phyloP scores from a whole-genome alignment of 768 basidiomycete genomes.

The Pleurotus cornucopiae region DNA sequence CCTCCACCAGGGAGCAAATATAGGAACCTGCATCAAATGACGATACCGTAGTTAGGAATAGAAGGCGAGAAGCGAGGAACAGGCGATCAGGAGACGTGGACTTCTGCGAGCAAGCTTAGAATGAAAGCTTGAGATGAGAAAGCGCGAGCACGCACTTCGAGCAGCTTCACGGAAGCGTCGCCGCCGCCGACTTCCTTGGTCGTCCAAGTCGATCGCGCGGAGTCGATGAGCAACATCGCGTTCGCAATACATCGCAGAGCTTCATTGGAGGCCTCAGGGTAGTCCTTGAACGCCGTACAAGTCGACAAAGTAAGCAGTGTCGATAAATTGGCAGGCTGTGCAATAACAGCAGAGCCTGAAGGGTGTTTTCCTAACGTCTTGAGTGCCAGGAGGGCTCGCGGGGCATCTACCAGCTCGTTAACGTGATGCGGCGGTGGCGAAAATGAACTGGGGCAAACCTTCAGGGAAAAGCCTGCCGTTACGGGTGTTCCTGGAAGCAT shows the following conservation, averaged over 20 bases:
- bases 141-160: constrained; percentile 44
- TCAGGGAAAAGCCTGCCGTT: constrained; percentile 4
- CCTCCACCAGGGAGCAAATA: constrained; percentile 61
- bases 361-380: constrained; percentile 74
- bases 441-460: not conserved
- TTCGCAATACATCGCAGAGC: constrained; percentile 79
- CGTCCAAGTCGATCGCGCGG: constrained; percentile 54
- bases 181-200: constrained; percentile 61
- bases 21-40: constrained; percentile 30
- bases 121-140: constrained; percentile 3
- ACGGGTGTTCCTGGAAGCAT: not conserved
- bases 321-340: constrained; percentile 50
- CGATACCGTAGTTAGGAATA: constrained; percentile 69
- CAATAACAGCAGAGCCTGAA: constrained; percentile 60
- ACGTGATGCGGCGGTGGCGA: constrained; percentile 2
- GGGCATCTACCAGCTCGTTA: constrained; percentile 45
- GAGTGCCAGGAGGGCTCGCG: constrained; percentile 62
- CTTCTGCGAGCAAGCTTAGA: constrained; percentile 40
- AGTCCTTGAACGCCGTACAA: constrained; percentile 44
- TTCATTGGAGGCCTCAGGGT: constrained; percentile 58
- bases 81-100: constrained; percentile 55
- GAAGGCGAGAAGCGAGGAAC: constrained; percentile 71
- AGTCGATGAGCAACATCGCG: constrained; percentile 65
- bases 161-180: constrained; percentile 44
- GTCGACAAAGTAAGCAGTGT: constrained; percentile 46